Base-by-base conservation (phyloP, 257 asterid species). In the Galeopsis tetrahit region DNA sequence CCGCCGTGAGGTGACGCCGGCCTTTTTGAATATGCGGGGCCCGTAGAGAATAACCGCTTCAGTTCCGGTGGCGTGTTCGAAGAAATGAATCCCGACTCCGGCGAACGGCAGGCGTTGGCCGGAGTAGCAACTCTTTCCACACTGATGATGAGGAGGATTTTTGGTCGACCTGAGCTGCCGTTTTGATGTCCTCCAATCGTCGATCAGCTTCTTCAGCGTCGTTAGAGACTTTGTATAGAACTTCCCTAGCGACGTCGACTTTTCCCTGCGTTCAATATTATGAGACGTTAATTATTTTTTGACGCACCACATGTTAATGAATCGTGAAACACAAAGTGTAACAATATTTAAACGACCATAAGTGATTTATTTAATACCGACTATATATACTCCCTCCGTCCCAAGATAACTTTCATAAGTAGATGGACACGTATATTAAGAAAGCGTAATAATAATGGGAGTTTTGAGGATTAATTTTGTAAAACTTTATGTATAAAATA, bases 41-140 rank as follows among this genome's bases (percentile, higher is more conserved):
- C 96, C 91, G 52, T 89, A 89, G 4, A 89, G 67, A 5, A 89
- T 80, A 2, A 89, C 92, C 0, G 96, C 96, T 72, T 89, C 96
- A 0, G 78, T 76, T 4, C 96, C 92, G 0, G 90, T 86, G 4
- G 92, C 92, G 68, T 89, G 96, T 28, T 89, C 92, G 63, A 89
- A 89, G 85, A 89, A 89, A 78, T 89, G 92, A 2, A 89, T 53
- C 6, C 90, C 90, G 0, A 89, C 82, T 0, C 81, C 90, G 69
- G 13, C 92, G 85, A 0, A 86, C 88, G 2, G 88, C 15, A 2
- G 85, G 85, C 2, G 87, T 79, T 15, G 92, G 96, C 5, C 67
- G 64, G 8, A 85, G 2, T 0, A 89, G 3, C 55, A 86, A 17
- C 39, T 89, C 85, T 15, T 59, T 75, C 93, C 92, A 86, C 6